A percentile compares a stretch with the other conserved stretches of the same genome.
These are phyloP conservation scores for Trypanosoma scelopori DNA, from an alignment of 208 protist species.

Conservation along the genomic window DNA sequence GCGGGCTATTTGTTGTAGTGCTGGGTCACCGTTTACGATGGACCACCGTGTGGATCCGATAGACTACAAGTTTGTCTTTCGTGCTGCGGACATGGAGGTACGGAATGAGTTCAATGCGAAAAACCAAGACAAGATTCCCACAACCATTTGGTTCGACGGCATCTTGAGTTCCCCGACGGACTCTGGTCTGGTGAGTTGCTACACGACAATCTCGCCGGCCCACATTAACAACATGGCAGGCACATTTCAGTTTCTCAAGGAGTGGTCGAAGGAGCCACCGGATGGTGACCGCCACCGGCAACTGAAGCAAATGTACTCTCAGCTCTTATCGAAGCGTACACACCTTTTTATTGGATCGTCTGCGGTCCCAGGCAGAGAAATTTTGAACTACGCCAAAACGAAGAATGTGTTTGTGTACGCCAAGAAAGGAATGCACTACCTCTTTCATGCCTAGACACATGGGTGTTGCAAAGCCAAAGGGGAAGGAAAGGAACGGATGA, in stretches of 20 bases:
- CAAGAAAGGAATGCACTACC: constrained; percentile 60
- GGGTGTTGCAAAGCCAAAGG: background rate
- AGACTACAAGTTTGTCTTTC: constrained; percentile 87
- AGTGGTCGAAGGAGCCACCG: constrained; percentile 55
- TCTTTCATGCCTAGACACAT: constrained; percentile 57
- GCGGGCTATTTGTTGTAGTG: constrained; percentile 71
- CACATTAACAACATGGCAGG: constrained; percentile 71
- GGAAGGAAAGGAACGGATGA: background rate
- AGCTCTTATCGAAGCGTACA: constrained; percentile 53
- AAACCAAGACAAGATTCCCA: constrained; percentile 65
- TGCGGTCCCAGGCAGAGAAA: constrained; percentile 55
- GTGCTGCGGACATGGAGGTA: constrained; percentile 67
- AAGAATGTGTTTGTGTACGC: constrained; percentile 87
- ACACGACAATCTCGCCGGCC: constrained; percentile 48
- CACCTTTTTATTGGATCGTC: constrained; percentile 79
- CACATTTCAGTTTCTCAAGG: constrained; percentile 60
- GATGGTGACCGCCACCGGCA: constrained; percentile 84
- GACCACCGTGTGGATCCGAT: constrained; percentile 81
- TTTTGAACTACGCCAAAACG: constrained; percentile 76
- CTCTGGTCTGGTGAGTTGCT: constrained; percentile 65
- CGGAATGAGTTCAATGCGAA: constrained; percentile 76
- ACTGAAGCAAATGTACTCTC: constrained; percentile 57
- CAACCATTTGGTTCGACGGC: constrained; percentile 80
- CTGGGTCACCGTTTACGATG: constrained; percentile 85
- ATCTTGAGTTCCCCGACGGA: constrained; percentile 59